These are phyloP conservation scores for Phycomyces blakesleeanus DNA, from an alignment of 192 early-diverging fungal genomes.

Conservation along the genomic window DNA sequence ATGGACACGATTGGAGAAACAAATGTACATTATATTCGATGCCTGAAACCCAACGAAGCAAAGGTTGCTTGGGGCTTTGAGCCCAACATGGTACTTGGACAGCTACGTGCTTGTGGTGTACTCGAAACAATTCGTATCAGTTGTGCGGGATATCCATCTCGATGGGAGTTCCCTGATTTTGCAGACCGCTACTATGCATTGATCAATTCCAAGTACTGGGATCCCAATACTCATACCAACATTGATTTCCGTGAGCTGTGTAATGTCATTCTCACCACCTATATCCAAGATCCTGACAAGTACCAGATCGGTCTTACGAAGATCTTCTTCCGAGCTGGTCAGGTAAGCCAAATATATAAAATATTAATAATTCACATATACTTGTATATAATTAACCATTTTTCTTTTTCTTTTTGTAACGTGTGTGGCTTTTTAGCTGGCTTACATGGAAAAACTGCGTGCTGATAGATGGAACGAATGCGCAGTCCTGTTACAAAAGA, in stretches of 20 bases:
- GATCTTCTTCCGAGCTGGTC: constrained; percentile 98
- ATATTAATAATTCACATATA: too few species aligned
- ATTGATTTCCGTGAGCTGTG: constrained; percentile 58
- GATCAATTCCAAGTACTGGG: constrained; percentile 49
- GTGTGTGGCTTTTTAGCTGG: constrained; percentile 40
- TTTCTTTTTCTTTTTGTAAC: constrained; percentile 1
- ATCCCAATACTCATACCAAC: constrained; percentile 28
- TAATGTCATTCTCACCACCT: constrained; percentile 53
- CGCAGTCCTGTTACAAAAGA: constrained; percentile 87
- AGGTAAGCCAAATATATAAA: constrained; percentile 43
- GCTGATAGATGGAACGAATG: constrained; percentile 76
- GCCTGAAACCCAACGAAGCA: constrained; percentile 97
- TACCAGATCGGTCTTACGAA: constrained; percentile 94
- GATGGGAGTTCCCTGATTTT: constrained; percentile 87
- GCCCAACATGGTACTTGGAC: constrained; percentile 88
- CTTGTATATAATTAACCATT: too few species aligned
- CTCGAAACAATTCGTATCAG: constrained; percentile 98
- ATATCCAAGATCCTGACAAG: constrained; percentile 79
- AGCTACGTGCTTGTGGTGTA: constrained; percentile 97
- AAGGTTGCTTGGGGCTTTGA: constrained; percentile 93
- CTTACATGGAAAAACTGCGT: constrained; percentile 85
- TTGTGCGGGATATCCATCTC: constrained; percentile 95
- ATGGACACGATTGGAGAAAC: constrained; percentile 95
- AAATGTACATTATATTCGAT: constrained; percentile 95
- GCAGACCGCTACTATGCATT: constrained; percentile 78